Conservation (phyloP, 208 protist genomes). For the Crithidia expoeki region DNA sequence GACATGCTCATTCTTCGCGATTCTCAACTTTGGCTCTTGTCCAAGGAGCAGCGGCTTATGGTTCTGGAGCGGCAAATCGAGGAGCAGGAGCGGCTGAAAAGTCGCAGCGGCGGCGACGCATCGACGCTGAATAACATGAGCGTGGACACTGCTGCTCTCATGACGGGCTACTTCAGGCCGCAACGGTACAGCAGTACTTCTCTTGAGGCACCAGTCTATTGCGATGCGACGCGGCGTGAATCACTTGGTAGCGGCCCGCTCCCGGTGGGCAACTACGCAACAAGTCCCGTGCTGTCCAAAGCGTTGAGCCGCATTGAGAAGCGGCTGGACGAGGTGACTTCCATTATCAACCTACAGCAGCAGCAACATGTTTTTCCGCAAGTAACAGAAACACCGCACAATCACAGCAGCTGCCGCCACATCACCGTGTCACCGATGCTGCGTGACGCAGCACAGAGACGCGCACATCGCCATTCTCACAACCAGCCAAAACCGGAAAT, state of each 20-base stretch:
- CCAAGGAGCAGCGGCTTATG: slow-evolving; percentile 73
- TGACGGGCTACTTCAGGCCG: slow-evolving; percentile 71
- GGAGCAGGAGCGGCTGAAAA: slow-evolving; percentile 51
- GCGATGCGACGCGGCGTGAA: slow-evolving; percentile 9
- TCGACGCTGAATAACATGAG: slow-evolving; percentile 42
- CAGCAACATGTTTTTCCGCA: slow-evolving; percentile 27
- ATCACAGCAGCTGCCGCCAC: slow-evolving; percentile 19
- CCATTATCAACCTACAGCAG: slow-evolving; percentile 57
- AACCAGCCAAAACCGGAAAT: slow-evolving; percentile 28
- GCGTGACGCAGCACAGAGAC: slow-evolving; percentile 18
- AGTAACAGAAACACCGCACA: neutral
- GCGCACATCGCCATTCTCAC: slow-evolving; percentile 19
- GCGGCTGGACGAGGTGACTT: slow-evolving; percentile 71
- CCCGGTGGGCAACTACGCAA: slow-evolving; percentile 24
- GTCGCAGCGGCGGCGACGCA: slow-evolving; percentile 21
- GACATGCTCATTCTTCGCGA: slow-evolving; percentile 76
- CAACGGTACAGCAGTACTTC: slow-evolving; percentile 17
- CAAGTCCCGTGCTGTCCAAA: slow-evolving; percentile 53
- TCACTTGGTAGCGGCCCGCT: slow-evolving; percentile 11
- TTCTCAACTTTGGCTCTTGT: slow-evolving; percentile 73
- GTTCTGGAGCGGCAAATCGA: slow-evolving; percentile 70
- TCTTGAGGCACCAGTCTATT: slow-evolving; percentile 9
- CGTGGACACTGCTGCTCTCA: slow-evolving; percentile 54
- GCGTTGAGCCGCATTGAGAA: slow-evolving; percentile 69
- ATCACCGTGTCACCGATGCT: slow-evolving; percentile 20